These are phyloP conservation scores for Penicillium thymicola DNA, from an alignment of 2,329 filamentous ascomycete species.

Conservation along the genomic window DNA sequence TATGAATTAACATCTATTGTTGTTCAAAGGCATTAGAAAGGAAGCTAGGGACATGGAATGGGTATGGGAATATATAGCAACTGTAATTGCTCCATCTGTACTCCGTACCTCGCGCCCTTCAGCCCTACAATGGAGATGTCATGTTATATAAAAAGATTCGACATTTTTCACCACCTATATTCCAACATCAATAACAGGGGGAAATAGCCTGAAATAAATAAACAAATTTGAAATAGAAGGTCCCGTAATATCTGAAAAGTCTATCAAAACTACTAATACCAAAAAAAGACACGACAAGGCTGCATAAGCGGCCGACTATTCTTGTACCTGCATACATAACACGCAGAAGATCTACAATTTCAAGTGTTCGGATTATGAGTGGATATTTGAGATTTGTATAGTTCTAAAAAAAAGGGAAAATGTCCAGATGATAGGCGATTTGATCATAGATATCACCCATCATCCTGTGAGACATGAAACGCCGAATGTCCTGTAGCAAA, in stretches of 20 bases:
- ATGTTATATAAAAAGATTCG: too few species aligned
- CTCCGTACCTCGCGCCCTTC: neutral
- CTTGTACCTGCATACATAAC: neutral
- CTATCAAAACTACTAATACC: too few species aligned
- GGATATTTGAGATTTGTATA: conserved; percentile 1
- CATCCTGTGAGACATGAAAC: conserved; percentile 15
- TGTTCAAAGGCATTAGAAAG: neutral
- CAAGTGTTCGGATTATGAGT: neutral
- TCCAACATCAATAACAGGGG: too few species aligned
- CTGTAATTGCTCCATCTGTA: neutral
- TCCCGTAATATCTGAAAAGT: too few species aligned
- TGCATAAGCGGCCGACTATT: neutral
- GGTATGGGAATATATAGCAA: neutral
- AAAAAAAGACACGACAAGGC: too few species aligned
- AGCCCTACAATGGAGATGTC: neutral
- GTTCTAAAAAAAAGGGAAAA: neutral
- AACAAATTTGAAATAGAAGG: too few species aligned
- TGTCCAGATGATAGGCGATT: conserved; percentile 2
- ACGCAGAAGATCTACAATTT: neutral
- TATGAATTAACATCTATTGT: neutral
- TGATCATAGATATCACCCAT: conserved; percentile 10
- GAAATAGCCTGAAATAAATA: too few species aligned
- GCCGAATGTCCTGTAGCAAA: conserved; percentile 14
- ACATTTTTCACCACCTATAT: too few species aligned
- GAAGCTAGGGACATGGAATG: neutral